Base-by-base conservation (phyloP, 805 yeast genomes). In the Candida caryicola region DNA sequence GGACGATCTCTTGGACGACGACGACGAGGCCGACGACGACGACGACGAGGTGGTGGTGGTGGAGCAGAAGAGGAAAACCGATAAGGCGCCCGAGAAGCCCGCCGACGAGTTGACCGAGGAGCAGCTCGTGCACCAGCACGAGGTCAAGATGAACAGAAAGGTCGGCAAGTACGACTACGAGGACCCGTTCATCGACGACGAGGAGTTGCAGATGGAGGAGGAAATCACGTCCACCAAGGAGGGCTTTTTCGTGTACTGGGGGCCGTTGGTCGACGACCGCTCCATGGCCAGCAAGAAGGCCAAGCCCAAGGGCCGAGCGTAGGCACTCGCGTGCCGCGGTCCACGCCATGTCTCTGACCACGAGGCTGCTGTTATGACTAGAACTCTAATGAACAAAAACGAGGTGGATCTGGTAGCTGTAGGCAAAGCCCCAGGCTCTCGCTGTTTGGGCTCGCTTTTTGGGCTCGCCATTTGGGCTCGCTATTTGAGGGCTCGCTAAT, bases 151-250 rank as follows among this genome's bases (percentile, higher is more conserved):
- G 72, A 83, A 83, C 52, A 76, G 89, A 37, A 77, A 85, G 47
- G 87, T 89, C 25, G 96, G 96, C 2, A 88, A 86, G 55, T 93
- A 93, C 61, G 99, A 93, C 57, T 71, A 78, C 34, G 81, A 85
- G 43, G 99, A 93, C 60, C 99, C 98, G 2, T 93, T 93, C 54
- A 93, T 93, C 41, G 99, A 93, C 64, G 99, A 93, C 62, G 77
- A 87, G 12, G 99, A 93, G 62, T 67, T 89, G 50, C 76, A 79
- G 40, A 85, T 93, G 85, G 99, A 93, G 62, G 96, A 90, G 59
- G 95, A 85, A 52, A 81, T 95, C 6, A 90, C 91, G 2, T 81
- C 91, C 1, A 89, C 96, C 0, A 85, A 85, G 47, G 98, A 93
- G 54, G 99, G 98, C 1, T 93, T 90, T 57, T 93, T 91, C 50